Evolutionary conservation across 2,329 filamentous ascomycete genomes (phyloP), one percentile per base, ranked within the genome.

Genomic region (Eutypa lata): DNA sequence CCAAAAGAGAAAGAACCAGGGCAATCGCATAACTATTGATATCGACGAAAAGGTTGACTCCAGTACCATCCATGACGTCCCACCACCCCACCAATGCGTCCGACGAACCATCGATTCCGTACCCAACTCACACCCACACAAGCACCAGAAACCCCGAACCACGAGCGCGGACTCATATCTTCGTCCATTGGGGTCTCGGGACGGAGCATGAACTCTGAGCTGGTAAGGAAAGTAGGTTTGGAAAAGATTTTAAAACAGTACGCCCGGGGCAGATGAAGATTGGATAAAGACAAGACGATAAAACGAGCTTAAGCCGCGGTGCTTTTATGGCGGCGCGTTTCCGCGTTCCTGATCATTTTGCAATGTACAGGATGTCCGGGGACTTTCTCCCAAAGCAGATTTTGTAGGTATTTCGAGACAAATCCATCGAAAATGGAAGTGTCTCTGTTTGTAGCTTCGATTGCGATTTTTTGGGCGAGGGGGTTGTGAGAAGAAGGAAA

Each of bases 311-410:
- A 76, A 92, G 88, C 91, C 91, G 90, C 91, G 79, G 82, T 91
- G 91, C 92, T 96, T 96, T 87, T 97, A 92, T 96, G 93, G 91
- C 92, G 92, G 91, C 90, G 92, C 91, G 90, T 97, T 96, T 95
- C 91, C 90, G 91, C 92, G 73, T 75, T 70, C 73, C 55, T 71
- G 76, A 78, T 77, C 72, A n/a, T n/a, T n/a, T n/a, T n/a, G n/a
- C n/a, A n/a, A n/a, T 68, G 64, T 58, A 63, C 26, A 66, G 62
- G 69, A 76, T 87, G 92, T 97, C 93, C 93, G 93, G 93, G 93
- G 93, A 97, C 93, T 97, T 97, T 97, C 93, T 96, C 93, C 93
- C 91, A 94, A 97, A 97, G 92, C 92, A 70, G 62, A 67, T 57
- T 48, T 70, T 62, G n/a, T n/a, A n/a, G n/a, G n/a, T n/a, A n/a